Evolutionary conservation across 2,329 filamentous ascomycete species (phyloP), one percentile per base, ranked within the genome.

Genomic region (Conoideocrella luteorostrata): DNA sequence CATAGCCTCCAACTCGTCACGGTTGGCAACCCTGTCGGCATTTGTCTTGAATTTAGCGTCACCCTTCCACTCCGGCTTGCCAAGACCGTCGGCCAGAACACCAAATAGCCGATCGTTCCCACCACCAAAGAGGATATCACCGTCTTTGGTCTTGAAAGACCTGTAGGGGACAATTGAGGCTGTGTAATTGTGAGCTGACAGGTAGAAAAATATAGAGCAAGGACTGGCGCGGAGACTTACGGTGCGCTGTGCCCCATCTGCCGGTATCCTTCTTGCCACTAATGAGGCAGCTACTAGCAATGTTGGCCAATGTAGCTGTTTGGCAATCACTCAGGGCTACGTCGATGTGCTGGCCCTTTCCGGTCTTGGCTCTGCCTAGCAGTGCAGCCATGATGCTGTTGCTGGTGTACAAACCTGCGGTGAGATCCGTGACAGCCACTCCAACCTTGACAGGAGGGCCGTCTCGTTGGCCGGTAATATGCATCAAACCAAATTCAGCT

Each of bases 111-210:
- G 72, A 56, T 86, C 80, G 52, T 88, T 88, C n/a, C 81, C 82
- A 22, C 83, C 83, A 4, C 84, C 84, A 37, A 86, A 72, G 17
- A 88, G 71, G 28, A 88, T 72, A 45, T 80, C 78, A n/a, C 82
- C 80, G 48, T 88, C 82, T 43, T 75, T 77, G 4, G 84, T 87
- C 56, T 79, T 75, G 62, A 87, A 98, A 1, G 88, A 88, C 56
- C 84, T 83, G 63, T 98, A 98, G 0, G 93, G 93, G 0, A 98
- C 93, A 60, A 98, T 97, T 0, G 88, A 95, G n/a, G 91, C 86
- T 90, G 42, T 11, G 15, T 6, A n/a, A 18, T 6, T 12, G 15
- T 43, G 12, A 43, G 40, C 15, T 17, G 12, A 13, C 42, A 10
- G 13, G 24, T 7, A 38, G 13, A 15, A 30, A 43, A 37, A 28